Percentiles rank a stretch among this genome's conserved stretches.
These are phyloP conservation scores for Suillus discolor DNA, from an alignment of 768 basidiomycete species.

Conservation along the genomic window DNA sequence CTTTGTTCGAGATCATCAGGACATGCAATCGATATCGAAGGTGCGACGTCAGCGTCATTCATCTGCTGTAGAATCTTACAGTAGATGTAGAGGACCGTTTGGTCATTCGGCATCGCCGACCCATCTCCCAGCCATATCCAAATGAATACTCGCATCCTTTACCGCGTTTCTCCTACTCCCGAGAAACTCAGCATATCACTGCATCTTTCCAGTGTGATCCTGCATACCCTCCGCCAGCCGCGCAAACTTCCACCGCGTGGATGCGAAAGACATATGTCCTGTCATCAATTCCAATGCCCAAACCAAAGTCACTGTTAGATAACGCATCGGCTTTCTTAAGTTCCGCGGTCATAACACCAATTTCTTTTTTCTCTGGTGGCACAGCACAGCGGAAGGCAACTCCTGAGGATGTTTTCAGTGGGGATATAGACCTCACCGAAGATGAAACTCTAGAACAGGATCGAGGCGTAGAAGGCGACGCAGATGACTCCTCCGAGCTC, in stretches of 20 bases:
- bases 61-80: slow-evolving; percentile 12
- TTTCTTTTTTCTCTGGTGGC: slow-evolving; percentile 52
- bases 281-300: slow-evolving; percentile 65
- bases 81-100: slow-evolving; percentile 55
- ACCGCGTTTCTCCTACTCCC: slow-evolving; percentile 66
- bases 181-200: slow-evolving; percentile 57
- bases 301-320: slow-evolving; percentile 69
- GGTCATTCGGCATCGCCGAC: slow-evolving; percentile 77
- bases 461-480: slow-evolving; percentile 74
- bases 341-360: slow-evolving; percentile 58
- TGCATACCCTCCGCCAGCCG: slow-evolving; percentile 48
- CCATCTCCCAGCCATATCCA: slow-evolving; percentile 75
- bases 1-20: slow-evolving; percentile 79
- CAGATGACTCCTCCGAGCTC: slow-evolving; percentile 68
- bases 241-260: slow-evolving; percentile 50
- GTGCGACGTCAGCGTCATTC: slow-evolving; percentile 36
- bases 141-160: slow-evolving; percentile 77
- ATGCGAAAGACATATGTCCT: slow-evolving; percentile 61
- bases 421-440: slow-evolving; percentile 72
- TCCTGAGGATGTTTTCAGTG: slow-evolving; percentile 68
- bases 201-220: slow-evolving; percentile 68
- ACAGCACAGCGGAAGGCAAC: slow-evolving; percentile 42
- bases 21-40: slow-evolving; percentile 81
- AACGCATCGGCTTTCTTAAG: slow-evolving; percentile 70
- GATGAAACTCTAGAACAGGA: slow-evolving; percentile 82